Evolutionary conservation across 768 basidiomycete species (phyloP), one percentile per base, ranked within the genome.

Genomic region (Rhizopogon roseolus): DNA sequence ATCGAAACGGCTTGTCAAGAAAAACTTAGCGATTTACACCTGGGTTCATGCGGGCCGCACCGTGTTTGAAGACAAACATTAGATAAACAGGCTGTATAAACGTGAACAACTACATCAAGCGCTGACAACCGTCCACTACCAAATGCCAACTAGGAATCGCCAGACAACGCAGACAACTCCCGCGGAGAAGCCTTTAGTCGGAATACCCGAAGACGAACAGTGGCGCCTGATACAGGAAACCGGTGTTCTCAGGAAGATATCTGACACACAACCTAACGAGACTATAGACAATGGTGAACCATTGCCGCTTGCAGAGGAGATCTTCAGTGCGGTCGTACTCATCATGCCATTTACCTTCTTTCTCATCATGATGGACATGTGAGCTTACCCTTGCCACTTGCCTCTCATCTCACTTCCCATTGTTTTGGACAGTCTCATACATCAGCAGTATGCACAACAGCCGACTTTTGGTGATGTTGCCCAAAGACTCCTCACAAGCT

Each of bases 281-380:
- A 29, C 32, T 41, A 45, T 41, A 46, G 55, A 61, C 17, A 69
- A 75, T 14, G 73, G 76, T 39, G 76, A 73, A 38, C 60, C 69
- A 27, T 55, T 71, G 8, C 68, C 78, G 17, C 69, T 86, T 4
- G 75, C 74, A 6, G 86, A 88, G 56, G 90, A 92, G 71, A 75
- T 91, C 38, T 84, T 91, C 67, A 78, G 83, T 57, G 73, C 87
- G 9, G 58, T 79, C 16, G 66, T 87, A 17, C 70, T 86, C 50
- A 79, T 91, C 52, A 84, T 88, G 34, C 91, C 91, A 0, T 81
- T 88, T 61, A 81, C 81, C 3, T 92, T 85, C 63, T 71, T 92
- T 48, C 74, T 92, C 38, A 62, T 92, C 14, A 71, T 91, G 73
- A 90, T 93, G 88, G 85, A 91, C 64, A 88, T 93, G 91, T 93